A percentile compares a stretch with the other conserved stretches of the same genome.
Evolutionary conservation across 768 basidiomycete genomes (phyloP).

Genomic region (Postia placenta): DNA sequence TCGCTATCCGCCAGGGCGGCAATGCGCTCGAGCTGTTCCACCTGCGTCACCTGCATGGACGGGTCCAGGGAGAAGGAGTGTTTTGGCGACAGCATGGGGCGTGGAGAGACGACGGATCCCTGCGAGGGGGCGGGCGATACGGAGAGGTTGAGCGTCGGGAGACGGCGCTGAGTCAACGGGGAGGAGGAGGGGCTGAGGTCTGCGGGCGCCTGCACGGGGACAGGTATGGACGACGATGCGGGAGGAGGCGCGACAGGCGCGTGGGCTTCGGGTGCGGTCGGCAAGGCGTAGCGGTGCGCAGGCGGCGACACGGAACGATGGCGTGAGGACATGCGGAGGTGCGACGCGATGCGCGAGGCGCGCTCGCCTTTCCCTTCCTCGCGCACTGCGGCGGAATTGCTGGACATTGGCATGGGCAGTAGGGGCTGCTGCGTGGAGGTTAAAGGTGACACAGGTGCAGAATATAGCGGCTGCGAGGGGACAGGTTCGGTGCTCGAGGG

Average conservation of each 20-base stretch:
- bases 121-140: constrained; percentile 6
- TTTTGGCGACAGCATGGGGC: constrained; percentile 64
- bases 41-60: constrained; percentile 36
- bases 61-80: constrained; percentile 42
- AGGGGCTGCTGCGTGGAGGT: constrained; percentile 29
- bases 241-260: constrained; percentile 10
- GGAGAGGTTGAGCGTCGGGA: background rate
- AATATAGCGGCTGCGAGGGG: constrained; percentile 31
- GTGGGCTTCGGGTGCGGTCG: constrained; percentile 16
- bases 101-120: constrained; percentile 45
- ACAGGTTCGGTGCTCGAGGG: constrained; percentile 47
- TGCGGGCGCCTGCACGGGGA: background rate
- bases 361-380: constrained; percentile 59
- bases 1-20: constrained; percentile 47
- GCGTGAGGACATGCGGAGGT: constrained; percentile 50
- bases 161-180: constrained; percentile 3
- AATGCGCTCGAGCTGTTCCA: constrained; percentile 67
- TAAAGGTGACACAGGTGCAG: constrained; percentile 19
- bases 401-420: constrained; percentile 17
- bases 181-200: constrained; percentile 3
- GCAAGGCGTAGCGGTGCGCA: constrained; percentile 47
- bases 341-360: constrained; percentile 52
- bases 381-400: constrained; percentile 24
- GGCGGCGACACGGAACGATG: constrained; percentile 58
- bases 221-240: background rate